A percentile compares a stretch with the other conserved stretches of the same genome.
phyloP scores from a whole-genome alignment of 2,329 filamentous ascomycete genomes.

The Claviceps sp. region DNA sequence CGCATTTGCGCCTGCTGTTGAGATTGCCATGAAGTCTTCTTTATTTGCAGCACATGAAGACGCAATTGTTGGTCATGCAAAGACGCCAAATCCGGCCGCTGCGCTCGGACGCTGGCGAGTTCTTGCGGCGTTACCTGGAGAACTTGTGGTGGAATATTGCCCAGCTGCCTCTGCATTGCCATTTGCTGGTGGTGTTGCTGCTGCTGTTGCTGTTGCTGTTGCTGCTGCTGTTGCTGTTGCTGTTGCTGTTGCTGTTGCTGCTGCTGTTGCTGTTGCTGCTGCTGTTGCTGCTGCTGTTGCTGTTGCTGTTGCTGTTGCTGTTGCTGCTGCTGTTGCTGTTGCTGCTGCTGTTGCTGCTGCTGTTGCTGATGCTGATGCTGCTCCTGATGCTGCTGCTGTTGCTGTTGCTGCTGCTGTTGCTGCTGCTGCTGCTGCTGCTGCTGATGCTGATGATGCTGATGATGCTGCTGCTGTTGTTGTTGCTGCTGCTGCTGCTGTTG shows the following conservation, averaged over 20 bases:
- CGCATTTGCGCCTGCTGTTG: slow-evolving; percentile 15
- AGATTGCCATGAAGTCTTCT: slow-evolving; percentile 18
- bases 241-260: background rate
- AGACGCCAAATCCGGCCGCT: slow-evolving; percentile 13
- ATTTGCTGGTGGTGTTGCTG: slow-evolving; percentile 12
- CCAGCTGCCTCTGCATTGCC: slow-evolving; percentile 12
- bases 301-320: background rate
- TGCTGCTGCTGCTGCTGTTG: slow-evolving; percentile 11
- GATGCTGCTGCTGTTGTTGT: slow-evolving; percentile 10
- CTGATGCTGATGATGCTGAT: slow-evolving; percentile 12
- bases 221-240: background rate
- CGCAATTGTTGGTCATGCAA: slow-evolving; percentile 22
- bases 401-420: slow-evolving; percentile 6
- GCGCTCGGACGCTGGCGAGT: slow-evolving; percentile 17
- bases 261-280: background rate
- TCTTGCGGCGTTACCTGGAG: slow-evolving; percentile 22
- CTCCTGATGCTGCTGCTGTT: background rate
- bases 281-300: background rate
- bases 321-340: background rate
- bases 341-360: background rate
- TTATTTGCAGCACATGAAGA: slow-evolving; percentile 18
- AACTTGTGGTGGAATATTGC: slow-evolving; percentile 17
- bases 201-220: slow-evolving; percentile 11
- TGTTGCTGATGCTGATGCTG: background rate
- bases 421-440: background rate